Percentiles rank a stretch among this genome's conserved stretches.
Evolutionary conservation across 108 stramenopile genomes (phyloP).

Genomic region (Hondaea fermentalgiana): DNA sequence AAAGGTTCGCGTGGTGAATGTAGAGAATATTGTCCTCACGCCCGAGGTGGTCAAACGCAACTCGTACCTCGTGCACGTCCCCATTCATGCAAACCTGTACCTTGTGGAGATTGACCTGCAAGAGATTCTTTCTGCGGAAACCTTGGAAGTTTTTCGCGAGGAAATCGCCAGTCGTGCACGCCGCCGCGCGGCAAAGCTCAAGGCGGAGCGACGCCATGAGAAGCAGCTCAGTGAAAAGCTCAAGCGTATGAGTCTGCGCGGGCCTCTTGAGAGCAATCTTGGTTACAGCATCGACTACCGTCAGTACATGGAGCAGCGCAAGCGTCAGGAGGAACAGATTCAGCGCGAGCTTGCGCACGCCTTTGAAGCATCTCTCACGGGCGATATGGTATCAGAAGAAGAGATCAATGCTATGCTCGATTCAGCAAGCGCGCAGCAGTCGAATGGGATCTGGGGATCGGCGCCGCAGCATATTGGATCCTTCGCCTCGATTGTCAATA

Average conservation of each 20-base stretch:
- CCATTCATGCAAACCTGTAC: background rate
- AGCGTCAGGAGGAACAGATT: background rate
- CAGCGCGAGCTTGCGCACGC: background rate
- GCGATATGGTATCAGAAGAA: background rate
- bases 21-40: background rate
- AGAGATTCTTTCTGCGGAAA: background rate
- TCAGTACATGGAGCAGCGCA: background rate
- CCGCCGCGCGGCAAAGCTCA: background rate
- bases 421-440: background rate
- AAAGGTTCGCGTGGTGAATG: background rate
- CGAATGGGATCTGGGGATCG: background rate
- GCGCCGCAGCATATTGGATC: background rate
- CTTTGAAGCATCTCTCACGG: background rate
- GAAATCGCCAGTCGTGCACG: background rate
- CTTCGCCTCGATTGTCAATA: background rate
- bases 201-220: slow-evolving; percentile 2
- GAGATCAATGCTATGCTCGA: background rate
- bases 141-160: background rate
- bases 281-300: background rate
- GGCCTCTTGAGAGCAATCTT: background rate
- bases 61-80: background rate
- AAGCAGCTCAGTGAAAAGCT: background rate
- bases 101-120: background rate
- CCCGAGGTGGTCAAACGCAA: background rate
- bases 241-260: background rate